Evolutionary conservation across 176 grass and related monocot species (phyloP).

Genomic region (Carex scoparia): DNA sequence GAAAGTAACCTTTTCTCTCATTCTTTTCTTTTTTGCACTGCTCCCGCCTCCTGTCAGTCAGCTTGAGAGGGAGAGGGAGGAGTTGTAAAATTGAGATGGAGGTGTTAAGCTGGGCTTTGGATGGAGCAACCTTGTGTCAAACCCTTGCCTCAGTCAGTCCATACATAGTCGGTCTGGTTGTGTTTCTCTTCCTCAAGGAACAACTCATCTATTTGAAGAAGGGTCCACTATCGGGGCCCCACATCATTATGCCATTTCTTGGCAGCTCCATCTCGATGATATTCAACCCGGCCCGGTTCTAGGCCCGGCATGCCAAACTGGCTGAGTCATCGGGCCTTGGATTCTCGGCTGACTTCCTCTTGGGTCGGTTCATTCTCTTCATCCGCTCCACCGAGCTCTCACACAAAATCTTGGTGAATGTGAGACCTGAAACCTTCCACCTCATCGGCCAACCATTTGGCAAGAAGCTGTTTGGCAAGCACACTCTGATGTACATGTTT

Average conservation of each 20-base stretch:
- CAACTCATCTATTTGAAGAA: constrained; percentile 71
- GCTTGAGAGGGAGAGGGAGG: background rate
- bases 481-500: constrained; percentile 89
- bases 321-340: constrained; percentile 44
- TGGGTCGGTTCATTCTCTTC: constrained; percentile 74
- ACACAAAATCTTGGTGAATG: constrained; percentile 66
- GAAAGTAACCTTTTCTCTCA: too few species aligned
- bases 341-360: constrained; percentile 50
- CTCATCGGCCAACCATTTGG: constrained; percentile 76
- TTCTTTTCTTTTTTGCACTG: too few species aligned
- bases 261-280: constrained; percentile 54
- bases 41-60: too few species aligned
- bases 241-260: constrained; percentile 56
- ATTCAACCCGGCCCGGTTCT: constrained; percentile 48
- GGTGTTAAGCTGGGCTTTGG: background rate
- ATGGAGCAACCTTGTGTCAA: constrained; percentile 19
- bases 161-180: constrained; percentile 28
- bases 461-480: constrained; percentile 85
- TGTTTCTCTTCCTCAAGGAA: constrained; percentile 40
- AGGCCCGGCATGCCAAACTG: constrained; percentile 41
- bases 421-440: constrained; percentile 80
- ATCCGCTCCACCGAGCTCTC: constrained; percentile 70
- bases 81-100: constrained; percentile 1
- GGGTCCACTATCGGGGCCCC: constrained; percentile 40
- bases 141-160: constrained; percentile 7